Evolutionary conservation across 2,329 filamentous ascomycete genomes (phyloP), one percentile per base, ranked within the genome.

Genomic region (Bimuria novae-zelandiae): DNA sequence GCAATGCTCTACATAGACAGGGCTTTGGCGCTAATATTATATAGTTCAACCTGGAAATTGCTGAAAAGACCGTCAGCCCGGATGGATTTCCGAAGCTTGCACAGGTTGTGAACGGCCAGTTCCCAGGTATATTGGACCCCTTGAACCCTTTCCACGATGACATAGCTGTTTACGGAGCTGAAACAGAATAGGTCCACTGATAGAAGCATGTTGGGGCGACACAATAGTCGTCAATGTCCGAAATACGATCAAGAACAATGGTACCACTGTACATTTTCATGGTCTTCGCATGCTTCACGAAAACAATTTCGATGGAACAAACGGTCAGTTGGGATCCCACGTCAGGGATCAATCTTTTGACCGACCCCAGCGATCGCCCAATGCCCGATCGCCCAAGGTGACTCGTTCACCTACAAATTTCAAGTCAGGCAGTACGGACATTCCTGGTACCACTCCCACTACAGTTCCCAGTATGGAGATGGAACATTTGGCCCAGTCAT

Each of bases 181-280:
- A 33, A 33, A 5, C 30, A 33, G n/a, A 8, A 16, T 14, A 33
- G 65, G 63, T 8, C 48, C 46, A 7, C 35, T 63, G 1, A 61
- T 65, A 25, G 59, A 65, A 49, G 62, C 59, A n/a, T 65, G 62
- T 39, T 64, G 61, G 61, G 61, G 61, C n/a, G 61, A 64, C 36
- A 63, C 60, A 22, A 30, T 65, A 11, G 29, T 56, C 11, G 51
- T 65, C 43, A 58, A 60, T 27, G 79, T 87, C 8, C 80, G 71
- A 30, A 87, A 87, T 65, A 46, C 70, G 40, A 51, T 80, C 70
- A 67, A 70, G 12, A 62, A 77, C 57, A 86, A 87, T 35, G 83
- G 84, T 32, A 86, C 83, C 4, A 77, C 77, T 17, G 80, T 86
- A n/a, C 84, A 87, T 63, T 87, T 78, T 69, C 84, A 87, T 63